These are phyloP conservation scores for Aspergillus tamarii DNA, from an alignment of 2,329 filamentous ascomycete genomes.

Conservation along the genomic window DNA sequence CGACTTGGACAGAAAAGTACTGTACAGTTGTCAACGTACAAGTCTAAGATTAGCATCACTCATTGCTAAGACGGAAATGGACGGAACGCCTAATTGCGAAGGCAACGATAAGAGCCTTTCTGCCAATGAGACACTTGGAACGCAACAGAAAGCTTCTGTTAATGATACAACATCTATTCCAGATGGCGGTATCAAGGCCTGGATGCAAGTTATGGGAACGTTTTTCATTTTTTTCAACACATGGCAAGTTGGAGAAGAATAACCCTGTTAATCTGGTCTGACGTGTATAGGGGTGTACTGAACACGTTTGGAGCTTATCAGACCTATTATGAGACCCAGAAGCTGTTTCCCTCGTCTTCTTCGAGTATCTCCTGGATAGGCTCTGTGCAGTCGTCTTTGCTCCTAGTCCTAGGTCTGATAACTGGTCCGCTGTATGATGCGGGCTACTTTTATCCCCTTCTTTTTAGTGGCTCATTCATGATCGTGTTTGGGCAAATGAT, in stretches of 20 bases:
- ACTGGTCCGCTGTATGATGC: neutral
- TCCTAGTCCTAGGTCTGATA: neutral
- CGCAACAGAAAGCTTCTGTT: neutral
- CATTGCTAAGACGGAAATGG: neutral
- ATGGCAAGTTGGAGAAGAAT: neutral
- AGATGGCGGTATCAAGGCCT: neutral
- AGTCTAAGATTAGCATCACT: neutral
- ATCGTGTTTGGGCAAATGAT: neutral
- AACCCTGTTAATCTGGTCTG: neutral
- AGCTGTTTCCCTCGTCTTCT: neutral
- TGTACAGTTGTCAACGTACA: neutral
- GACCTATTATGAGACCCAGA: neutral
- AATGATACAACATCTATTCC: neutral
- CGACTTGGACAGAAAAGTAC: neutral
- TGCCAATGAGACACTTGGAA: neutral
- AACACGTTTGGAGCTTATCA: neutral
- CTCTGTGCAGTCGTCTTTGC: neutral
- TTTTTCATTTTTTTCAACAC: neutral
- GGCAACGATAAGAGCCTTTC: neutral
- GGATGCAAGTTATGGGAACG: neutral
- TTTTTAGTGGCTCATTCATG: neutral
- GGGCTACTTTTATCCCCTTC: neutral
- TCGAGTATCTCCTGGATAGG: neutral
- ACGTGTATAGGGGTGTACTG: neutral
- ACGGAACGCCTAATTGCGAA: neutral